phyloP scores from a whole-genome alignment of 1,284 basidiomycete genomes.

The Butyriboletus appendiculatus region DNA sequence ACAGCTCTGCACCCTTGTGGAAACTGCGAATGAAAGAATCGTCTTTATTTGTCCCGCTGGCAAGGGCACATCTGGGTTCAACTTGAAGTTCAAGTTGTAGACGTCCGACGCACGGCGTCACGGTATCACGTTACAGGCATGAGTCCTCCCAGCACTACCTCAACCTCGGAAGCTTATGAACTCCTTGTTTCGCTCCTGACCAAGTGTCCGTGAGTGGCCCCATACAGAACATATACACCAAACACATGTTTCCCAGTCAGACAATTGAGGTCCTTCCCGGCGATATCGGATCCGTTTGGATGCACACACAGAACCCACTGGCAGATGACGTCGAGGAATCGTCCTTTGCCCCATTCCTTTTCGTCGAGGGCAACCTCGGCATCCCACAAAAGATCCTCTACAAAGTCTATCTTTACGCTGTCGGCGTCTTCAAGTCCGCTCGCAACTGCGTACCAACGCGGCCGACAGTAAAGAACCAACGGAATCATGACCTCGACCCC shows the following conservation, averaged over 20 bases:
- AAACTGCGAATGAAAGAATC: not conserved
- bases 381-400: constrained; percentile 59
- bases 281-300: constrained; percentile 22
- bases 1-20: too few relatives aligned
- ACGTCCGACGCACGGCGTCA: too few relatives aligned
- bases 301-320: not conserved
- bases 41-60: not conserved
- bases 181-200: constrained; percentile 24
- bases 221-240: not conserved
- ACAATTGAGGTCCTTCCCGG: constrained; percentile 33
- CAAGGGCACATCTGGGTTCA: too few relatives aligned
- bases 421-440: constrained; percentile 37
- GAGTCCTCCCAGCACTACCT: not conserved
- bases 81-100: too few relatives aligned
- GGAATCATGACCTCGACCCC: not conserved
- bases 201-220: constrained; percentile 27
- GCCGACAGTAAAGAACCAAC: not conserved
- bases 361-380: constrained; percentile 60
- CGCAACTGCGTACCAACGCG: constrained; percentile 4
- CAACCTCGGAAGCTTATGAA: constrained; percentile 17
- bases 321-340: constrained; percentile 1
- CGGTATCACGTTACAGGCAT: not conserved
- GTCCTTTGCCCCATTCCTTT: constrained; percentile 47
- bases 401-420: constrained; percentile 49
- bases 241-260: constrained; percentile 15